Evolutionary conservation across 371 early-diverging fungal genomes (phyloP).

Genomic region (Mucor racemosus): DNA sequence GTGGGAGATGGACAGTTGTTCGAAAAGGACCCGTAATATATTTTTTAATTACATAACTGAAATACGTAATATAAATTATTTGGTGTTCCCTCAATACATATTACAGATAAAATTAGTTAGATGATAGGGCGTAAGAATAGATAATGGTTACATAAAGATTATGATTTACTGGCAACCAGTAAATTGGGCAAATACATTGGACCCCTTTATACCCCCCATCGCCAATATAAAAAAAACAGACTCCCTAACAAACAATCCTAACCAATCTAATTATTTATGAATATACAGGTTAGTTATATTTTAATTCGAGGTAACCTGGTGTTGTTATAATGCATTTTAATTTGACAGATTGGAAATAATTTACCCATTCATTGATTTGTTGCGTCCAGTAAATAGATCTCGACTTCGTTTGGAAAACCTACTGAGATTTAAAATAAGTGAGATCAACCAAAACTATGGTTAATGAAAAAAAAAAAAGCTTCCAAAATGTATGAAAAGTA

Average conservation of each 20-base stretch:
- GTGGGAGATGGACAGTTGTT: neutral
- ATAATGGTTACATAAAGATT: neutral
- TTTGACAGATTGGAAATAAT: slow-evolving; percentile 1
- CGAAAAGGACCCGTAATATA: neutral
- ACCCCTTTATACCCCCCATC: neutral
- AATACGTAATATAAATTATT: neutral
- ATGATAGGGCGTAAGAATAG: too few relatives aligned
- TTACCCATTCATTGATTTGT: neutral
- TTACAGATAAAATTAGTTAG: too few relatives aligned
- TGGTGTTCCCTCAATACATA: neutral
- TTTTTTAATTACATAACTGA: neutral
- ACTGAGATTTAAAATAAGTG: neutral
- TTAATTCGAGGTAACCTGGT: neutral
- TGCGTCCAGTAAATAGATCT: neutral
- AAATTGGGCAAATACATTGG: neutral
- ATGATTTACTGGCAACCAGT: neutral
- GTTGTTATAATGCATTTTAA: neutral
- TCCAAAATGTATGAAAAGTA: too few relatives aligned
- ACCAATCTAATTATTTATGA: neutral
- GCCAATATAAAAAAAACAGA: too few relatives aligned
- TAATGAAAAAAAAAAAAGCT: too few relatives aligned
- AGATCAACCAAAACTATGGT: neutral
- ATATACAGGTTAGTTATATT: neutral
- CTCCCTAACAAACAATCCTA: neutral
- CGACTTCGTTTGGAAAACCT: neutral